Conservation (phyloP, 2,329 filamentous ascomycete genomes). For the Paraphaeosphaeria sporulosa region DNA sequence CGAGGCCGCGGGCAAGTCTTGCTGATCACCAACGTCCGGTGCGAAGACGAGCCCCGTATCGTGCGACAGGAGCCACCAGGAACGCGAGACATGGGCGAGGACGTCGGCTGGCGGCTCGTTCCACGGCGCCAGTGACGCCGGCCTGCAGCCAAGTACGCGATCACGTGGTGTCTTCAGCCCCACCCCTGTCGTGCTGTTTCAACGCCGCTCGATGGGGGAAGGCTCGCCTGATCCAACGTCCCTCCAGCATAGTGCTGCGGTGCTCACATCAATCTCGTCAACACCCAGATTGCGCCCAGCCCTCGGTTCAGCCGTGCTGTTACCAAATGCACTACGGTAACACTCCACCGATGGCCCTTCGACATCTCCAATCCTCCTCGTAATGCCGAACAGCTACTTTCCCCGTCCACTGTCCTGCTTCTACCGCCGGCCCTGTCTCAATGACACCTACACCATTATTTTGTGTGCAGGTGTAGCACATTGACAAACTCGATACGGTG, state of each 20-base stretch:
- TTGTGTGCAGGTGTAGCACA: not conserved
- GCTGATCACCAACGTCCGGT: not conserved
- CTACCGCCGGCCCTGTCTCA: not conserved
- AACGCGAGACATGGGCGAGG: not conserved
- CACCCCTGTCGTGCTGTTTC: not conserved
- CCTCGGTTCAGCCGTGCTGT: not conserved
- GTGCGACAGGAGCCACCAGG: not conserved
- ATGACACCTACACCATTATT: not conserved
- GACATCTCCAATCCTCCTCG: not conserved
- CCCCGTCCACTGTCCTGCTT: not conserved
- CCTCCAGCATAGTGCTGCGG: not conserved
- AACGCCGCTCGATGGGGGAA: not conserved
- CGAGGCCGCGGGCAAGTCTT: not conserved
- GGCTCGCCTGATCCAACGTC: not conserved
- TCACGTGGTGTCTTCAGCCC: not conserved
- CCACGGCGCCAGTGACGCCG: not conserved
- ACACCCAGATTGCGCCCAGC: slow-evolving; percentile 11
- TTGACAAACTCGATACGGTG: not conserved
- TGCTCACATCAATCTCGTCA: slow-evolving; percentile 1
- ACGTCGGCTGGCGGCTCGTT: not conserved
- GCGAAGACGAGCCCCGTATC: not conserved
- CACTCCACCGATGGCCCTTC: not conserved
- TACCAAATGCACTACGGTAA: not conserved
- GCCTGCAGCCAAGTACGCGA: not conserved
- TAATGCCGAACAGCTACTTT: not conserved